Conservation (phyloP, 345 rosid genomes). For the Salix brachista region DNA sequence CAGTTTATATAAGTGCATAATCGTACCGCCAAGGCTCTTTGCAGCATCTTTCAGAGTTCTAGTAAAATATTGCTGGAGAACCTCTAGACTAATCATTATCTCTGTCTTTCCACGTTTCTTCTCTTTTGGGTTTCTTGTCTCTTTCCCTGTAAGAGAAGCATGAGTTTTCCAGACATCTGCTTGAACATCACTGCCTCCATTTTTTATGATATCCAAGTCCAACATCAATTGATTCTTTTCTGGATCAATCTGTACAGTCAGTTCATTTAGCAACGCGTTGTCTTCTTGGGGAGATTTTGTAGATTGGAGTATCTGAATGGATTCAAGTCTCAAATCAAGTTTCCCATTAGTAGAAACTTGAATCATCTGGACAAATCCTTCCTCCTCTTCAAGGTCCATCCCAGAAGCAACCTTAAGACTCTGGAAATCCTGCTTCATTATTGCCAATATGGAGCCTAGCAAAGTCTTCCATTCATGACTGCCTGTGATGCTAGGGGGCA, state of each 20-base stretch:
- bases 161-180: slow-evolving; percentile 25
- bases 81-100: slow-evolving; percentile 81
- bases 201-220: slow-evolving; percentile 32
- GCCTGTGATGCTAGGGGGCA: slow-evolving; percentile 52
- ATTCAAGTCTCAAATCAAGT: slow-evolving; percentile 45
- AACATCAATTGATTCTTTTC: slow-evolving; percentile 32
- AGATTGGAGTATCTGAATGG: slow-evolving; percentile 36
- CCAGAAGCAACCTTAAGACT: slow-evolving; percentile 78
- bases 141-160: slow-evolving; percentile 37
- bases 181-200: slow-evolving; percentile 18
- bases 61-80: slow-evolving; percentile 79
- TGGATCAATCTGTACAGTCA: slow-evolving; percentile 20
- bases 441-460: slow-evolving; percentile 61
- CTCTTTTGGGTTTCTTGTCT: slow-evolving; percentile 42
- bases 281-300: slow-evolving; percentile 33
- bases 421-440: slow-evolving; percentile 74
- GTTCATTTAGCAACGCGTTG: slow-evolving; percentile 20
- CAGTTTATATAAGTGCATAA: not conserved
- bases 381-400: slow-evolving; percentile 47
- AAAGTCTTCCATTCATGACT: slow-evolving; percentile 46
- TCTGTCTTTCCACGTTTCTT: slow-evolving; percentile 88
- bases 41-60: slow-evolving; percentile 98
- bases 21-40: slow-evolving; percentile 90
- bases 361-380: slow-evolving; percentile 58
- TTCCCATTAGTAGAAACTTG: slow-evolving; percentile 46